A percentile compares a stretch with the other conserved stretches of the same genome.
phyloP scores from a whole-genome alignment of 805 yeast species.

The Metschnikowia proteae region DNA sequence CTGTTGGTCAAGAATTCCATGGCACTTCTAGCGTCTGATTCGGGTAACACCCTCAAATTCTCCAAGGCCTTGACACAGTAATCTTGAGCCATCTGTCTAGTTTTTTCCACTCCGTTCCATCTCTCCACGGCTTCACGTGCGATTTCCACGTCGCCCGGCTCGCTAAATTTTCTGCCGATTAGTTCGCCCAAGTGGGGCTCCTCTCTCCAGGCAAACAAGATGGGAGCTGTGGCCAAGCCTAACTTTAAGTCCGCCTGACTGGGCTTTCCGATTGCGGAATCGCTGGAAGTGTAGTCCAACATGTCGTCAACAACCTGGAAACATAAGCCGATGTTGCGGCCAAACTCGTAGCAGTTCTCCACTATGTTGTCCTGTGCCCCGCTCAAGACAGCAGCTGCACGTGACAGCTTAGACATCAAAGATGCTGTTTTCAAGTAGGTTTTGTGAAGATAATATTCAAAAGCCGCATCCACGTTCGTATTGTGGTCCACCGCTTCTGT shows the following conservation, averaged over 20 bases:
- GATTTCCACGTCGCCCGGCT: conserved; percentile 79
- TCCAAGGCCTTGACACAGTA: conserved; percentile 74
- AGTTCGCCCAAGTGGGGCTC: conserved; percentile 80
- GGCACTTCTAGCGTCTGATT: conserved; percentile 85
- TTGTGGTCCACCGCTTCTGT: conserved; percentile 48
- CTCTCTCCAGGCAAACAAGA: conserved; percentile 88
- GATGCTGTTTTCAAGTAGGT: conserved; percentile 95
- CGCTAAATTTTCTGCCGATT: conserved; percentile 76
- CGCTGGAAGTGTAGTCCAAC: conserved; percentile 90
- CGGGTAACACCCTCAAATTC: conserved; percentile 74
- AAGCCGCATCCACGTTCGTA: conserved; percentile 77
- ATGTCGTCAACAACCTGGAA: conserved; percentile 96
- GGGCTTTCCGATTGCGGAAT: conserved; percentile 85
- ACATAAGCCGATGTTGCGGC: conserved; percentile 89
- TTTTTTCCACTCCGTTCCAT: conserved; percentile 71
- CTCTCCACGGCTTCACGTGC: conserved; percentile 71
- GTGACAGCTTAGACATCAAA: conserved; percentile 85
- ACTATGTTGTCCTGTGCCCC: conserved; percentile 75
- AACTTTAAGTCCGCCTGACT: conserved; percentile 91
- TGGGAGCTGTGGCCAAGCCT: conserved; percentile 97
- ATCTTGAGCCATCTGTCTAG: conserved; percentile 69
- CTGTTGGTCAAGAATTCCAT: conserved; percentile 80
- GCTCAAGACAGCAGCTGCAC: conserved; percentile 89
- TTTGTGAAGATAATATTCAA: conserved; percentile 91
- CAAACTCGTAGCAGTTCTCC: conserved; percentile 85